Base-by-base conservation (phyloP, 1,284 basidiomycete species). In the Ceratorhiza oryzae-sativae region DNA sequence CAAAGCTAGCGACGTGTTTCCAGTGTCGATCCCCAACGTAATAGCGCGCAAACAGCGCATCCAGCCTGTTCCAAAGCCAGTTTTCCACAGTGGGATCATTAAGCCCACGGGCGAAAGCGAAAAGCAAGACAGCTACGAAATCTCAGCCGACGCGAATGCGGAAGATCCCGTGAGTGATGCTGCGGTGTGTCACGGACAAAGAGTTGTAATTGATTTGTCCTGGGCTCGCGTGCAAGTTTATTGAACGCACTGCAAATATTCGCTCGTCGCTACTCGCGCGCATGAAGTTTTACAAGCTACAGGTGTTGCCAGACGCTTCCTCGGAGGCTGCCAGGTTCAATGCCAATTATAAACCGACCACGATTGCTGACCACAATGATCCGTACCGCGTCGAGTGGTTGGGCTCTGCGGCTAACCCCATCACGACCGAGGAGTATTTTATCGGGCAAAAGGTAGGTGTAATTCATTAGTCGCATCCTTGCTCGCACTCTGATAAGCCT, bases 1-100 rank as follows among this genome's bases (percentile, higher is more conserved):
- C 30, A 87, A 88, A 77, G 95, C 96, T 0, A 92, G 90, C n/a
- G 95, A 98, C 77, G 87, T 93, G 32, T 88, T 85, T 41, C 95
- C 95, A 10, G 78, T 89, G 27, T 80, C 86, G 9, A 81, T 97
- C 20, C 90, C 92, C 1, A 90, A 87, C 78, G 90, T 94, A 30
- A 88, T 97, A 74, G 95, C 94, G 2, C 78, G 83, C 25, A 75
- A 74, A 59, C 51, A 51, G 34, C 65, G 65, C 39, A 45, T 23
- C 84, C 88, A 65, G 32, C 27, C 45, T 8, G 34, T 23, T 36
- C 55, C 45, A 36, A 25, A 56, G 23, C 39, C 51, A 8, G 27
- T 46, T 18, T 68, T 68, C 27, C 23, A 55, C 51, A 68, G 36
- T 32, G 49, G 34, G 13, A 45, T 68, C 18, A 68, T 68, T 39